Evolutionary conservation across 225 moss, liverwort and hornwort genomes (phyloP), one percentile per base, ranked within the genome.

Genomic region (Polytrichum formosum): DNA sequence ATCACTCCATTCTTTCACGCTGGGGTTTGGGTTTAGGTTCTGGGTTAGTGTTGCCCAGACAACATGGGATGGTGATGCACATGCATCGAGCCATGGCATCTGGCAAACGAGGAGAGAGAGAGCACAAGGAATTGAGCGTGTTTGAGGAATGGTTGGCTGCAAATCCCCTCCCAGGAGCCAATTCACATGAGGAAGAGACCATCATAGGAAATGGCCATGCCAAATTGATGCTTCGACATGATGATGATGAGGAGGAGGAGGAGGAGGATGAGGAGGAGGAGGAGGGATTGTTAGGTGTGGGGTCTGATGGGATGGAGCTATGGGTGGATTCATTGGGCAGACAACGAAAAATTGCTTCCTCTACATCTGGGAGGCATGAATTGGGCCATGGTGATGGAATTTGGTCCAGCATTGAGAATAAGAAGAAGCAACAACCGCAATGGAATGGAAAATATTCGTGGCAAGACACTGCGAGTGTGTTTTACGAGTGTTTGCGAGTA

Each of bases 71-170:
- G 61, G 4, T 46, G 46, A 16, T 46, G 46, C 46, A 46, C 13
- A 46, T 46, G 53, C 35, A 35, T 33, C 54, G 55, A 54, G 20
- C 53, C 5, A 31, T 69, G 54, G 69, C 69, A 54, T n/a, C 69
- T 17, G 54, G 54, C 53, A 77, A 56, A 60, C 33, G 26, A 67
- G 59, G 35, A 16, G 46, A 46, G 22, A 46, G 26, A 69, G 19
- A 18, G 7, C 53, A 37, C 26, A 59, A 65, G 26, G 69, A 67
- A 19, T 29, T 61, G 53, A 68, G 61, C 28, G 59, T 55, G n/a
- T 76, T 77, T 61, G 77, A 77, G 26, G 55, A 77, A 23, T 77
- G 77, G 77, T 28, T 77, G 61, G 71, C 66, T 23, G 72, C 53
- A 16, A 77, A 77, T 55, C 73, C 77, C 6, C 61, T 73, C 6